Conservation (phyloP, 2,329 filamentous ascomycete genomes). For the Sphaceloma murrayae region DNA sequence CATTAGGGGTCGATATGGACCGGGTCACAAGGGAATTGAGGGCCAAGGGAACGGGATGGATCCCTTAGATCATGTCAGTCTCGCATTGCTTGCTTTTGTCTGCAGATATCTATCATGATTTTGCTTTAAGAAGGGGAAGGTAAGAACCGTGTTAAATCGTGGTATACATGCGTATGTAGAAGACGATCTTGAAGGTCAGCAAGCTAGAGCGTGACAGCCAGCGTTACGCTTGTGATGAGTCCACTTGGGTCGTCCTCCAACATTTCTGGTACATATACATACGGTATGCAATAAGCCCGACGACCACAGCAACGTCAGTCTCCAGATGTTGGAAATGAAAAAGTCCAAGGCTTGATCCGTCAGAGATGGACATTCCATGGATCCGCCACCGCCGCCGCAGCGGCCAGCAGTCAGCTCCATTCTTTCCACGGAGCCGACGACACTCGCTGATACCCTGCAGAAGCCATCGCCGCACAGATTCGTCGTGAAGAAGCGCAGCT, state of each 20-base stretch:
- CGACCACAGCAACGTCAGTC: too few relatives aligned
- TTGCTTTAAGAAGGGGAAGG: too few relatives aligned
- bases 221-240: too few relatives aligned
- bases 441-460: background rate
- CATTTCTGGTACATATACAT: too few relatives aligned
- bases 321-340: too few relatives aligned
- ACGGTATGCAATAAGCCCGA: too few relatives aligned
- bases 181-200: too few relatives aligned
- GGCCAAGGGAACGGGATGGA: conserved; percentile 11
- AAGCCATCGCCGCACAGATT: conserved; percentile 15
- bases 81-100: background rate
- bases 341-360: too few relatives aligned
- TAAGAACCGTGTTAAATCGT: too few relatives aligned
- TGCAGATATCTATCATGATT: background rate
- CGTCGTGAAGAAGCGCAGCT: conserved; percentile 5
- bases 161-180: too few relatives aligned
- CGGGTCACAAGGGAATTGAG: conserved; percentile 24
- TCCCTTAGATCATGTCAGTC: background rate
- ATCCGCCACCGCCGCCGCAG: conserved; percentile 14
- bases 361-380: conserved; percentile 6
- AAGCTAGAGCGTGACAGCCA: too few relatives aligned
- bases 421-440: background rate
- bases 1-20: conserved; percentile 24
- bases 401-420: conserved; percentile 4
- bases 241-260: too few relatives aligned